These are phyloP conservation scores for Geranium rotundifolium DNA, from an alignment of 345 rosid species.

Conservation along the genomic window DNA sequence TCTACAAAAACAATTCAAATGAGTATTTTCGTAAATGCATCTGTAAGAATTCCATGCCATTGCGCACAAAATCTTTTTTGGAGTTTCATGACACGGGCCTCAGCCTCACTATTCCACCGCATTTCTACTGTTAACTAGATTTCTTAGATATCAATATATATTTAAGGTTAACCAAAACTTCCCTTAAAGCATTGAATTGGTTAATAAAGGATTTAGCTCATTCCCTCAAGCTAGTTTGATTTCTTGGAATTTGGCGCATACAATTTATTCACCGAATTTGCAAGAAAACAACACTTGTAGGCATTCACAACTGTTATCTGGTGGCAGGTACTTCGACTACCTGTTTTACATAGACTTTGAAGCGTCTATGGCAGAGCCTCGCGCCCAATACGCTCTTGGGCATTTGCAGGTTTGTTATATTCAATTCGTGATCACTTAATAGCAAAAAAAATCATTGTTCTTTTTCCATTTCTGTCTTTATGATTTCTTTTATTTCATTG, in stretches of 20 bases:
- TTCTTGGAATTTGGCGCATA: background rate
- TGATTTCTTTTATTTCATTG: background rate
- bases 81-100: too few species aligned
- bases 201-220: too few species aligned
- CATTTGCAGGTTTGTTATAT: slow-evolving; percentile 58
- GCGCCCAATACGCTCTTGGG: slow-evolving; percentile 68
- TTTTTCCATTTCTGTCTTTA: background rate
- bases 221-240: background rate
- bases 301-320: background rate
- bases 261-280: too few species aligned
- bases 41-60: too few species aligned
- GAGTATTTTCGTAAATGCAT: too few species aligned
- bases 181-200: too few species aligned
- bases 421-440: background rate
- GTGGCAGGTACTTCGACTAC: slow-evolving; percentile 78
- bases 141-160: too few species aligned
- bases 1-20: too few species aligned
- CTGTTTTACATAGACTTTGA: slow-evolving; percentile 81
- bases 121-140: too few species aligned
- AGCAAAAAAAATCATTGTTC: background rate
- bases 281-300: background rate
- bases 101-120: too few species aligned
- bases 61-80: too few species aligned
- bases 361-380: slow-evolving; percentile 89
- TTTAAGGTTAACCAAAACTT: too few species aligned